Evolutionary conservation across 257 asterid genomes (phyloP).

Genomic region (Voacanga thouarsii): DNA sequence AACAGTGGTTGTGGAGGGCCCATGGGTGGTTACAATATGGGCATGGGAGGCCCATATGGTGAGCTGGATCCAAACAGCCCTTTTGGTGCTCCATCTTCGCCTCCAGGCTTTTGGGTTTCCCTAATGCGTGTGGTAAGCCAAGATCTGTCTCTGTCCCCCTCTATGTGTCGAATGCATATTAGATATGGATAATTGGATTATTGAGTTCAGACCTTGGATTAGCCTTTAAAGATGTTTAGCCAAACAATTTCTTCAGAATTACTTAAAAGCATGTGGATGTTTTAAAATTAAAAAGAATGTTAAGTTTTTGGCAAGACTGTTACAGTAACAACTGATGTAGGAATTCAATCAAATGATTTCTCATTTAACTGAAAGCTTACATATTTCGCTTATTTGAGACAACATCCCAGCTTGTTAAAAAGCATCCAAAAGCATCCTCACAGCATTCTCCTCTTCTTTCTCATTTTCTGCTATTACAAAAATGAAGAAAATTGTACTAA

Average conservation of each 20-base stretch:
- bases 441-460: neutral
- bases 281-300: neutral
- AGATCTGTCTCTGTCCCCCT: neutral
- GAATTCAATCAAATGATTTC: neutral
- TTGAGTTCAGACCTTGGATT: neutral
- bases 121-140: slow-evolving; percentile 85
- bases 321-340: neutral
- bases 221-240: neutral
- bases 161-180: neutral
- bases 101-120: slow-evolving; percentile 89
- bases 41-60: slow-evolving; percentile 73
- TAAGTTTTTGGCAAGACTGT: neutral
- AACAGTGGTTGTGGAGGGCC: slow-evolving; percentile 59
- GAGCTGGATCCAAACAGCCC: slow-evolving; percentile 96
- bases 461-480: neutral
- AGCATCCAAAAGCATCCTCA: too few relatives aligned
- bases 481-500: neutral
- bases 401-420: too few relatives aligned
- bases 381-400: too few relatives aligned
- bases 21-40: slow-evolving; percentile 31
- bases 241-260: neutral
- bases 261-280: neutral
- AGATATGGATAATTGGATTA: neutral
- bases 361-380: neutral
- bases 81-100: slow-evolving; percentile 79